These are phyloP conservation scores for Candolleomyces aberdarensis DNA, from an alignment of 768 basidiomycete genomes.

Conservation along the genomic window DNA sequence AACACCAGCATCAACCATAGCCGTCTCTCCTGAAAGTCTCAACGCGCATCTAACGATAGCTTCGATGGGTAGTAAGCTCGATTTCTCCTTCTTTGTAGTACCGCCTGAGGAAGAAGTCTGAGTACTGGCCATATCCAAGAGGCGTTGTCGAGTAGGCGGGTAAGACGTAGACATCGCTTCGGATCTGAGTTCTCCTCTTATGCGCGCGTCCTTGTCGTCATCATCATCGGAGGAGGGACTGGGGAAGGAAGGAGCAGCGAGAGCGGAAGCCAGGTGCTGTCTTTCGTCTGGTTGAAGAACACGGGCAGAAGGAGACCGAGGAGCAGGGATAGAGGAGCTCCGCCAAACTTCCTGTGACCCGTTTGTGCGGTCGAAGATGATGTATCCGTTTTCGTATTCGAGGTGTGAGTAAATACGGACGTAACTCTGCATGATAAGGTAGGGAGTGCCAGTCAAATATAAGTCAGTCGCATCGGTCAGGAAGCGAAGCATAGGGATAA, in stretches of 20 bases:
- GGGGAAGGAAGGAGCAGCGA: not conserved
- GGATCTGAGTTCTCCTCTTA: not conserved
- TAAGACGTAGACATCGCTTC: not conserved
- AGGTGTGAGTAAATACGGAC: constrained; percentile 60
- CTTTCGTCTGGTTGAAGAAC: not conserved
- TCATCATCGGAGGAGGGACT: not conserved
- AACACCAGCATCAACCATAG: too few species aligned
- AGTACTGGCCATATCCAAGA: too few species aligned
- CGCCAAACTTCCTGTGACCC: constrained; percentile 69
- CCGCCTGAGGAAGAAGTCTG: too few species aligned
- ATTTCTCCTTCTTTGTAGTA: too few species aligned
- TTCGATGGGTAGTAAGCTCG: too few species aligned
- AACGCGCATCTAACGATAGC: too few species aligned
- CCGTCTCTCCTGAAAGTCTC: too few species aligned
- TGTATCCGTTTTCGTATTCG: constrained; percentile 70
- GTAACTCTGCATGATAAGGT: constrained; percentile 23
- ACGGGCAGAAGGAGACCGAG: too few species aligned
- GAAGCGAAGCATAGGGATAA: too few species aligned
- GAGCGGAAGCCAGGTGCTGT: not conserved
- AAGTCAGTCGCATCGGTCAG: not conserved
- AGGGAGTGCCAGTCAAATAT: too few species aligned
- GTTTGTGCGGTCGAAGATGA: constrained; percentile 62
- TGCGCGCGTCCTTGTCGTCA: not conserved
- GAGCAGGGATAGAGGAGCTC: constrained; percentile 2
- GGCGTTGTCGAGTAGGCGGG: too few species aligned